Percentiles rank a stretch among this genome's conserved stretches.
Evolutionary conservation across 2,329 filamentous ascomycete species (phyloP).

Genomic region (Epichloe coenophiala): DNA sequence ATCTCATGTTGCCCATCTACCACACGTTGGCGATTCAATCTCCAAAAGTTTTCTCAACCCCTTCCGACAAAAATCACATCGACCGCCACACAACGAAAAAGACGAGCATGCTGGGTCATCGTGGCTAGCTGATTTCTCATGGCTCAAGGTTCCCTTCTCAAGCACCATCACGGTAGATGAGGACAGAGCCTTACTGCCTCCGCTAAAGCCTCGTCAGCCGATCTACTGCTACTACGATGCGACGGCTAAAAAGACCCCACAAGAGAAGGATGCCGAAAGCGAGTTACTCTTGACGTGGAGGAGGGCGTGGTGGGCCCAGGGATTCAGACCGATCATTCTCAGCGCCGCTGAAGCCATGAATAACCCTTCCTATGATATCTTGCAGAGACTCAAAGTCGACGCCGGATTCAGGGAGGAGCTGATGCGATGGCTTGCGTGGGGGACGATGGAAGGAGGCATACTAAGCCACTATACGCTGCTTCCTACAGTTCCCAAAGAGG

Average conservation of each 20-base stretch:
- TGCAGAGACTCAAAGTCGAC: conserved; percentile 52
- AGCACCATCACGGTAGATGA: conserved; percentile 69
- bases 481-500: conserved; percentile 68
- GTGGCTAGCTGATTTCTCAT: conserved; percentile 85
- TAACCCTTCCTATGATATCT: conserved; percentile 62
- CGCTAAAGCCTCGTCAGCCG: conserved; percentile 51
- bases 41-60: conserved; percentile 42
- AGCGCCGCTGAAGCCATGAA: conserved; percentile 67
- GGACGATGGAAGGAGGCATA: conserved; percentile 74
- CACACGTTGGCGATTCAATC: conserved; percentile 19
- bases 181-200: conserved; percentile 70
- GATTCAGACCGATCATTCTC: conserved; percentile 75
- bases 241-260: conserved; percentile 45
- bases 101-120: conserved; percentile 65
- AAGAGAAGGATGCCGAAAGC: conserved; percentile 58
- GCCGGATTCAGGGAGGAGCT: conserved; percentile 53
- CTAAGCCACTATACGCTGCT: conserved; percentile 67
- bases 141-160: conserved; percentile 75
- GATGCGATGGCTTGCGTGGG: conserved; percentile 85
- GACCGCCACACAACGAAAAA: conserved; percentile 60
- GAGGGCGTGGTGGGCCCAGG: conserved; percentile 88
- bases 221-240: conserved; percentile 90
- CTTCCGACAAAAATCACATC: conserved; percentile 57
- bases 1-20: conserved; percentile 23
- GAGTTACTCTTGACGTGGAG: conserved; percentile 76